Evolutionary conservation across 2,329 filamentous ascomycete genomes (phyloP).

Genomic region (Xylariaceae sp.): DNA sequence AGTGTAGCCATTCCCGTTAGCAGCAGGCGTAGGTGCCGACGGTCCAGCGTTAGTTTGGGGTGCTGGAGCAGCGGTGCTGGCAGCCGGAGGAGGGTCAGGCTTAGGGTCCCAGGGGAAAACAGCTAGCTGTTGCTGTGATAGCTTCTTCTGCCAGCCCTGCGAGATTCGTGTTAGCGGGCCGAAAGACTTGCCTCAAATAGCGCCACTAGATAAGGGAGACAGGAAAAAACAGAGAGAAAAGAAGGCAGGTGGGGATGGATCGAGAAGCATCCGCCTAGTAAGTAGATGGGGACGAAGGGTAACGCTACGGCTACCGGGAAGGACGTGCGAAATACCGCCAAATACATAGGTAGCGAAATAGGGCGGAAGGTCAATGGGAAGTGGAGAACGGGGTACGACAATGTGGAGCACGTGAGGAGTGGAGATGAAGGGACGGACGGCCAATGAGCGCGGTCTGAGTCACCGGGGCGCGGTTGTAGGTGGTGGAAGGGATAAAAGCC

Average conservation of each 20-base stretch:
- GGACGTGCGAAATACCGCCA: conserved; percentile 1
- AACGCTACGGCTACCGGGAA: conserved; percentile 8
- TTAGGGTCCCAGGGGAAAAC: conserved; percentile 93
- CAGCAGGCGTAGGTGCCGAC: conserved; percentile 19
- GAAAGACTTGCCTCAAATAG: background rate
- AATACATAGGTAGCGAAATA: background rate
- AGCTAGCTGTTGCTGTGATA: conserved; percentile 78
- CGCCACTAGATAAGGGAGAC: too few relatives aligned
- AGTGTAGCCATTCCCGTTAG: conserved; percentile 28
- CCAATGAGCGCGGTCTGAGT: conserved; percentile 25
- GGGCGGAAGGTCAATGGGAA: conserved; percentile 3
- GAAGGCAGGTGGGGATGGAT: background rate
- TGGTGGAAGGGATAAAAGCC: conserved; percentile 42
- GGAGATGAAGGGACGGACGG: conserved; percentile 1
- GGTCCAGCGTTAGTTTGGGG: conserved; percentile 23
- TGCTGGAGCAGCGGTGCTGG: conserved; percentile 33
- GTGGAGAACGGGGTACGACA: conserved; percentile 15
- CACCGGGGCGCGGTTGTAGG: conserved; percentile 26
- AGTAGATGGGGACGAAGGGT: background rate
- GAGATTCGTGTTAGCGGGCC: conserved; percentile 16
- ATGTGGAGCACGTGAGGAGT: conserved; percentile 23
- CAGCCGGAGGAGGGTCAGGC: conserved; percentile 52
- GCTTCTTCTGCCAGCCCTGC: conserved; percentile 90
- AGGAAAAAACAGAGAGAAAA: background rate
- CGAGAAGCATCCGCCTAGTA: background rate